Conservation (phyloP, 1,284 basidiomycete genomes). For the Fomitopsis pinicola region DNA sequence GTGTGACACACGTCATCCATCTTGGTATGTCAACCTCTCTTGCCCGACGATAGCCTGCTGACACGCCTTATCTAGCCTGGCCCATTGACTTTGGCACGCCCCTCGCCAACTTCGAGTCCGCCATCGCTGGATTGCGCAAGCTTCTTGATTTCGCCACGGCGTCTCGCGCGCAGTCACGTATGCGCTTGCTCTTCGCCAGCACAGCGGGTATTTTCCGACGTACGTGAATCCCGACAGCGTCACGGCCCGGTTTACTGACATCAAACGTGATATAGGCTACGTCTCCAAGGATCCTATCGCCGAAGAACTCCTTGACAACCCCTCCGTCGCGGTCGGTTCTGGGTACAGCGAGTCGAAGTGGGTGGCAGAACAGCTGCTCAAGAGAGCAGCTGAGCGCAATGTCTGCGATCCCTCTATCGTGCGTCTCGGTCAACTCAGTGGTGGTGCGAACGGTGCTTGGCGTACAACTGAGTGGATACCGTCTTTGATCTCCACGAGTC, state of each 20-base stretch:
- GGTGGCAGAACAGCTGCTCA: conserved; percentile 24
- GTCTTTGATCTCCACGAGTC: neutral
- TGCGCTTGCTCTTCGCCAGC: conserved; percentile 2
- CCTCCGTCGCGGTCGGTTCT: conserved; percentile 12
- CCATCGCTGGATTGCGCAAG: neutral
- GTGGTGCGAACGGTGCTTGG: conserved; percentile 4
- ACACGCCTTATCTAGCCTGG: conserved; percentile 14
- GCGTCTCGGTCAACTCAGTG: conserved; percentile 5
- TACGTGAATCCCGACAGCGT: neutral
- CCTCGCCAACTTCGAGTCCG: conserved; percentile 13
- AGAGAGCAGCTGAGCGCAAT: neutral
- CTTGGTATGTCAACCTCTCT: conserved; percentile 3
- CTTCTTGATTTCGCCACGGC: conserved; percentile 1
- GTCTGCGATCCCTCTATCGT: neutral
- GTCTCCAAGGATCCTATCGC: conserved; percentile 7
- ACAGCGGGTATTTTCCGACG: conserved; percentile 4
- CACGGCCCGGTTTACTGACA: neutral
- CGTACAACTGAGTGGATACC: conserved; percentile 5
- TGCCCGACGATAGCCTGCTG: neutral
- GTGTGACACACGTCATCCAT: conserved; percentile 25
- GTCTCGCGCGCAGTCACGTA: neutral
- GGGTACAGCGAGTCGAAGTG: conserved; percentile 23
- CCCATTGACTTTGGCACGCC: conserved; percentile 18
- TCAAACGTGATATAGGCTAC: neutral
- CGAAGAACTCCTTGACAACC: conserved; percentile 8